Evolutionary conservation across 2,329 filamentous ascomycete genomes (phyloP).

Genomic region (Volutella citrinella): DNA sequence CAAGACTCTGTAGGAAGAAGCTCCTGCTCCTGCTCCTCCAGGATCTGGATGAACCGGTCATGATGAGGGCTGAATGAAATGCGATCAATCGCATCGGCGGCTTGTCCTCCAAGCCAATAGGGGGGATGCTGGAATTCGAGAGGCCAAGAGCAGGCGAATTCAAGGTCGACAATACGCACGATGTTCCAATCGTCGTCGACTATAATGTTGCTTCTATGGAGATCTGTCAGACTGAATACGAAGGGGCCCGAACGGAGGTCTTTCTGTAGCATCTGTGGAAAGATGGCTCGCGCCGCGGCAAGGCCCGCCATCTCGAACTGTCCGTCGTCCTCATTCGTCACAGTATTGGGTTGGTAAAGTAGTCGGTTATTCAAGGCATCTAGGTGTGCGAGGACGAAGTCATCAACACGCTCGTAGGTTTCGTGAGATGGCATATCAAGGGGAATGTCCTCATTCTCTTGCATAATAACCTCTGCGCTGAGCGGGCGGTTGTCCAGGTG

Average conservation of each 20-base stretch:
- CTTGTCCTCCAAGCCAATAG: constrained; percentile 32
- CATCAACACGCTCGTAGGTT: neutral
- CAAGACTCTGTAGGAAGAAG: no score
- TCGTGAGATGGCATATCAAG: no score
- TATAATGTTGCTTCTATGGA: constrained; percentile 38
- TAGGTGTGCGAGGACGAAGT: neutral
- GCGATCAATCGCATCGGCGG: no score
- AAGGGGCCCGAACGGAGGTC: constrained; percentile 30
- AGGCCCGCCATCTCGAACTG: constrained; percentile 16
- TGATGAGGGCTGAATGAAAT: no score
- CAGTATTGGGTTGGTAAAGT: neutral
- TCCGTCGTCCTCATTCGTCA: neutral
- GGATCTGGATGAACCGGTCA: no score
- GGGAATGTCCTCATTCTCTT: no score
- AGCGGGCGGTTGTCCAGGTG: no score
- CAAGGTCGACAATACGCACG: constrained; percentile 30
- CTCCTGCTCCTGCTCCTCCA: no score
- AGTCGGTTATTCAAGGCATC: neutral
- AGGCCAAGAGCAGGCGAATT: constrained; percentile 29
- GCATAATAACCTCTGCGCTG: no score
- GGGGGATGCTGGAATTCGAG: constrained; percentile 29
- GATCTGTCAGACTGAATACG: constrained; percentile 33
- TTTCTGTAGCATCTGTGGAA: constrained; percentile 19
- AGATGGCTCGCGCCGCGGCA: constrained; percentile 25
- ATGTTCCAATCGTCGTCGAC: constrained; percentile 34